Evolutionary conservation across 2,329 filamentous ascomycete species (phyloP), one percentile per base, ranked within the genome.

Genomic region (Neurospora crassa): DNA sequence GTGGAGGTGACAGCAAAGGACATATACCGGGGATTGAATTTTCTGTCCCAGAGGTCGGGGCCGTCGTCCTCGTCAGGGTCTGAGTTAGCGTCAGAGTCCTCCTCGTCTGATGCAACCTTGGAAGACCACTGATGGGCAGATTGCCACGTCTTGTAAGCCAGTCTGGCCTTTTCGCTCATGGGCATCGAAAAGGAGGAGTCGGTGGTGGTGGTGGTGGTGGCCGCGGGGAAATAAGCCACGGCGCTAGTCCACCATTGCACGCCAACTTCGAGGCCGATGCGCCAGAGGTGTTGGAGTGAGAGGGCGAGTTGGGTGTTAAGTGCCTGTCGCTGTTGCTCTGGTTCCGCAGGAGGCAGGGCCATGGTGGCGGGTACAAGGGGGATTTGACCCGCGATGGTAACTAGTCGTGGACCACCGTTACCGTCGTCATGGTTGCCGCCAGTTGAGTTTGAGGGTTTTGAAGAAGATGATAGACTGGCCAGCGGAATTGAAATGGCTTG

Each of bases 371-470:
- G 94, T 5, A 95, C 82, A 3, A 99, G 86, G 1, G 95, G 93
- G 68, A 99, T 97, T 80, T 98, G 96, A 0, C 96, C 96, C 0
- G 96, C 94, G 43, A 97, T 85, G 70, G 89, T 90, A 18, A 95
- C 81, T 1, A 81, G 72, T 45, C 81, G 78, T 2, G 80, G 73
- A 1, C 77, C 76, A n/a, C 70, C 68, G 18, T 72, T 70, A 1
- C 16, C 41, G 41, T 42, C 40, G 11, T 40, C 40, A 40, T 14
- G 40, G 3, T 40, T 40, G 40, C 40, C 40, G 5, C 69, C 43
- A 8, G 69, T 68, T 14, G 71, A 70, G 18, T 43, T 43, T 18
- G 16, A 10, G 43, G 43, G 18, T 5, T 53, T 2, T 12, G 20
- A 34, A n/a, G 43, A 43, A 68, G 67, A 14, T 67, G 67, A 12